Evolutionary conservation across 305 asterid genomes (phyloP).

Genomic region (Fraxinus greggii): DNA sequence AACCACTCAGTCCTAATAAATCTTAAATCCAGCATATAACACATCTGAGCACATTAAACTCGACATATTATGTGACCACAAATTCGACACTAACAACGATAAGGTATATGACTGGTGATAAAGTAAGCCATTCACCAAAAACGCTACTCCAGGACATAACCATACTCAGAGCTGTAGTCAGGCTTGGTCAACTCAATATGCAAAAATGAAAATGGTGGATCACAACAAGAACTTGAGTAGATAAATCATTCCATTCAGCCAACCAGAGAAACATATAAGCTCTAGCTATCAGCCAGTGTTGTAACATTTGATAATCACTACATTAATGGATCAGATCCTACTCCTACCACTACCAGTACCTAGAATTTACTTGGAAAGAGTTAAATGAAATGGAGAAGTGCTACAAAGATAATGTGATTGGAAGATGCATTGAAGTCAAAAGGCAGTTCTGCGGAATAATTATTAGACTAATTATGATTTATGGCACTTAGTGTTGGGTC

Average conservation of each 20-base stretch:
- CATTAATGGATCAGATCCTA: neutral
- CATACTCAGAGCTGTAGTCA: neutral
- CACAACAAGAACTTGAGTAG: neutral
- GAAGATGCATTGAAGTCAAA: neutral
- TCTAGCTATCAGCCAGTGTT: conserved; percentile 1
- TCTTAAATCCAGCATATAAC: conserved; percentile 10
- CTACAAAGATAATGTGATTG: neutral
- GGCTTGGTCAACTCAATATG: neutral
- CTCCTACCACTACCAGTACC: neutral
- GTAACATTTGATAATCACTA: neutral
- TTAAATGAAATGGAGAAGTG: neutral
- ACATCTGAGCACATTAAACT: neutral
- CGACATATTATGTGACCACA: neutral
- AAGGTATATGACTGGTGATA: neutral
- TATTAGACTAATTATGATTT: neutral
- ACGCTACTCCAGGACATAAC: neutral
- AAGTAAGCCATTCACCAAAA: neutral
- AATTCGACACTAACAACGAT: conserved; percentile 9
- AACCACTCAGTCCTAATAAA: neutral
- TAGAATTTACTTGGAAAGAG: neutral
- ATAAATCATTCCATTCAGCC: neutral
- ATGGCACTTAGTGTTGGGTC: neutral
- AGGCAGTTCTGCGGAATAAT: neutral
- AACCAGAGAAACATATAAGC: neutral
- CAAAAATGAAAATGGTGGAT: neutral